Evolutionary conservation across 2,329 filamentous ascomycete species (phyloP).

Genomic region (Chrysoporthe deuterocubensis): DNA sequence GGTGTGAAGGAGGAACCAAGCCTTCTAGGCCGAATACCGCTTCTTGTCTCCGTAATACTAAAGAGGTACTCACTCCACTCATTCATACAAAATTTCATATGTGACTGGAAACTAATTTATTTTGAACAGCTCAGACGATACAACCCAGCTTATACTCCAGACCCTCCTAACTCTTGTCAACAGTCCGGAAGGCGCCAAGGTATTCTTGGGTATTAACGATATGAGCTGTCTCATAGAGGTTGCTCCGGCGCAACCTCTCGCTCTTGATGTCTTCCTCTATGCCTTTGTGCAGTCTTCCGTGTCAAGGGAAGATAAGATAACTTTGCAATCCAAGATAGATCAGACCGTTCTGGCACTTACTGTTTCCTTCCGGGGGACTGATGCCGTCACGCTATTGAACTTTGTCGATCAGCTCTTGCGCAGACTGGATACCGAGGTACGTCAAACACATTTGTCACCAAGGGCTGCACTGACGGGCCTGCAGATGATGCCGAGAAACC

Average conservation of each 20-base stretch:
- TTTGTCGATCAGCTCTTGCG: slow-evolving; percentile 60
- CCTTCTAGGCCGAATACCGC: slow-evolving; percentile 57
- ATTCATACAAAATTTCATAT: not conserved
- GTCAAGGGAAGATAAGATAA: slow-evolving; percentile 35
- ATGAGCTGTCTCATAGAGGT: slow-evolving; percentile 60
- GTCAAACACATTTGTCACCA: not conserved
- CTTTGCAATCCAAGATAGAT: slow-evolving; percentile 49
- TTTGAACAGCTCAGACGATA: slow-evolving; percentile 52
- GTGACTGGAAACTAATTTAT: slow-evolving; percentile 21
- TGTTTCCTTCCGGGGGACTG: slow-evolving; percentile 60
- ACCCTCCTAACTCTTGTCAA: slow-evolving; percentile 61
- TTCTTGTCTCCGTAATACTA: slow-evolving; percentile 56
- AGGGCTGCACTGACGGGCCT: slow-evolving; percentile 16
- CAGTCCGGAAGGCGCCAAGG: slow-evolving; percentile 52
- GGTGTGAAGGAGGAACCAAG: slow-evolving; percentile 47
- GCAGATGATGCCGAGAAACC: slow-evolving; percentile 53
- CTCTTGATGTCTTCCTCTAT: slow-evolving; percentile 59
- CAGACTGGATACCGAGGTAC: slow-evolving; percentile 52
- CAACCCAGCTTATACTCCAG: slow-evolving; percentile 58
- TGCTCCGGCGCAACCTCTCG: slow-evolving; percentile 56
- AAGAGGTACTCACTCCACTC: slow-evolving; percentile 49
- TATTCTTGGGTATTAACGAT: slow-evolving; percentile 54
- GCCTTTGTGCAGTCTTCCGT: slow-evolving; percentile 59
- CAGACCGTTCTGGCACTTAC: slow-evolving; percentile 52
- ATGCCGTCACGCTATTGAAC: slow-evolving; percentile 61